Percentiles rank a stretch among this genome's conserved stretches.
Evolutionary conservation across 441 rosid genomes (phyloP).

Genomic region (Gossypium gossypioides): DNA sequence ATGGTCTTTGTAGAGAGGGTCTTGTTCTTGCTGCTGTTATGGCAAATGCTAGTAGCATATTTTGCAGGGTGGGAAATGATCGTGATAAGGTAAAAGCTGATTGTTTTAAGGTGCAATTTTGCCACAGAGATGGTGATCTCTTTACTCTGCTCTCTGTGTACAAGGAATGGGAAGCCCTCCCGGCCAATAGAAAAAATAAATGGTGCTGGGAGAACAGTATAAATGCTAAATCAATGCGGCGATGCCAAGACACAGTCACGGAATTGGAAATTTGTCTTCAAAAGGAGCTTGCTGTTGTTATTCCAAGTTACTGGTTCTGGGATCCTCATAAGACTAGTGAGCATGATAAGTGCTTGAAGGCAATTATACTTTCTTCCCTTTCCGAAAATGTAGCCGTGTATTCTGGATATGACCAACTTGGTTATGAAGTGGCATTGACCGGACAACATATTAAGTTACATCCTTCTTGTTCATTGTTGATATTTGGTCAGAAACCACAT

Average conservation of each 20-base stretch:
- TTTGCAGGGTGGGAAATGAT: constrained; percentile 75
- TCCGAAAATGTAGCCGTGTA: constrained; percentile 80
- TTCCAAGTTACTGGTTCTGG: constrained; percentile 65
- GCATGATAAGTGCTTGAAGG: constrained; percentile 44
- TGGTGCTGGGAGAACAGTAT: constrained; percentile 96
- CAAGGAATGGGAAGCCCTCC: constrained; percentile 59
- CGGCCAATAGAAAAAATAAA: constrained; percentile 39
- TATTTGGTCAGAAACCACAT: constrained; percentile 63
- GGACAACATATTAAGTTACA: constrained; percentile 71
- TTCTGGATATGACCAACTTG: constrained; percentile 72
- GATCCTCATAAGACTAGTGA: constrained; percentile 35
- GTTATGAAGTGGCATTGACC: constrained; percentile 71
- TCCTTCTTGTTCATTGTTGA: constrained; percentile 76
- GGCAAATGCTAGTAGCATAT: constrained; percentile 82
- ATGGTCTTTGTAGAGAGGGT: constrained; percentile 65
- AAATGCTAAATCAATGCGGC: constrained; percentile 84
- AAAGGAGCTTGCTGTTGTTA: constrained; percentile 47
- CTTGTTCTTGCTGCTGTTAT: constrained; percentile 84
- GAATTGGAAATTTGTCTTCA: constrained; percentile 60
- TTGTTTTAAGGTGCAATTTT: constrained; percentile 69
- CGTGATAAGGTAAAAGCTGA: constrained; percentile 71
- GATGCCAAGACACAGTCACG: constrained; percentile 66
- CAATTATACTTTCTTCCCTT: constrained; percentile 60
- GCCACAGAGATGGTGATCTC: constrained; percentile 70
- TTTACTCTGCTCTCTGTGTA: constrained; percentile 83